phyloP scores from a whole-genome alignment of 805 yeast genomes.

The Lachancea thermotolerans region DNA sequence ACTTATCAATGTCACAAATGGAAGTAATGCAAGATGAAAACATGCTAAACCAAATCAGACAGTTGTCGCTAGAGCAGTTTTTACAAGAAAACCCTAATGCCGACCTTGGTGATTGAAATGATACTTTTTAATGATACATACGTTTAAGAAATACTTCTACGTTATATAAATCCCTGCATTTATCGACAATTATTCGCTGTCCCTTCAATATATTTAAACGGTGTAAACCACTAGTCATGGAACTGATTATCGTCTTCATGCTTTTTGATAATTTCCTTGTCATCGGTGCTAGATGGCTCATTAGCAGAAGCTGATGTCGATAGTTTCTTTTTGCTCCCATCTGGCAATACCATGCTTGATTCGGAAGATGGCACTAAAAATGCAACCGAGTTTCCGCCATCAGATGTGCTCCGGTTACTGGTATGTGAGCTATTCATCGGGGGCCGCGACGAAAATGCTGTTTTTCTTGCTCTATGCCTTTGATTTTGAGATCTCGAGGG shows the following conservation, averaged over 20 bases:
- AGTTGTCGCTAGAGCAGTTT: slow-evolving; percentile 28
- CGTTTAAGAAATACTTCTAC: not conserved
- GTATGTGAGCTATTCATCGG: not conserved
- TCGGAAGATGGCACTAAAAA: slow-evolving; percentile 14
- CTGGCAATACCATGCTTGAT: not conserved
- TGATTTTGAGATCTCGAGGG: slow-evolving; percentile 12
- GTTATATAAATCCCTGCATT: not conserved
- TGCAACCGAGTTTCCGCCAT: not conserved
- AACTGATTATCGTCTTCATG: not conserved
- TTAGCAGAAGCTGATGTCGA: not conserved
- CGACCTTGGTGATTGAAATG: slow-evolving; percentile 4
- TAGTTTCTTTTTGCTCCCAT: not conserved
- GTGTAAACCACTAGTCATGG: not conserved
- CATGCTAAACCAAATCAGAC: slow-evolving; percentile 27
- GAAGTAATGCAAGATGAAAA: slow-evolving; percentile 30
- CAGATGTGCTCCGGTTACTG: not conserved
- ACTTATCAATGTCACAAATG: slow-evolving; percentile 21
- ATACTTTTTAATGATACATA: slow-evolving; percentile 7
- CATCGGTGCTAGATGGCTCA: not conserved
- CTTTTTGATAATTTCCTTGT: not conserved
- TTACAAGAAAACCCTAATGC: slow-evolving; percentile 17
- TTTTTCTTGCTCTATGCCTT: slow-evolving; percentile 3
- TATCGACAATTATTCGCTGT: not conserved
- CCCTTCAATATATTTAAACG: not conserved
- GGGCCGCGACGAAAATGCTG: not conserved